These are phyloP conservation scores for Globisporangium radiosum DNA, from an alignment of 352 stramenopile genomes.

Conservation along the genomic window DNA sequence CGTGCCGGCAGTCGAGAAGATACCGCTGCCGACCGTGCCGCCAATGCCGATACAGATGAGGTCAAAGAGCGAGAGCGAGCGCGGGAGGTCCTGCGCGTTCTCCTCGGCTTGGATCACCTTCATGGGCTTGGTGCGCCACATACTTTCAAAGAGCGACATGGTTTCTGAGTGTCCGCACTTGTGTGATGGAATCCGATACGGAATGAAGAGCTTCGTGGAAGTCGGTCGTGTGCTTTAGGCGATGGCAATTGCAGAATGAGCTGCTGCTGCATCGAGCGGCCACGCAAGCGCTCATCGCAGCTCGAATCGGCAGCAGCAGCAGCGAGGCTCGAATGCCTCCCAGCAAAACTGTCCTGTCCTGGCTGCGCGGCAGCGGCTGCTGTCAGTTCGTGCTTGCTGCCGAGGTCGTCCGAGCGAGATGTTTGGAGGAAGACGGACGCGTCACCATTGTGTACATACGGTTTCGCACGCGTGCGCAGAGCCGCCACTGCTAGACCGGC, in stretches of 20 bases:
- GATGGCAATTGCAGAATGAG: conserved; percentile 2
- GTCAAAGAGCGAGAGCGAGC: conserved; percentile 72
- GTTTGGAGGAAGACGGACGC: neutral
- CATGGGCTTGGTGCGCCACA: conserved; percentile 50
- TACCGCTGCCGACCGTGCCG: conserved; percentile 77
- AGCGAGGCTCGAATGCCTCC: too few relatives aligned
- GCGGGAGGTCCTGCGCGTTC: conserved; percentile 34
- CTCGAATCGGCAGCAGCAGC: neutral
- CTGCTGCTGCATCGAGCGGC: neutral
- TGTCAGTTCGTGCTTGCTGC: neutral
- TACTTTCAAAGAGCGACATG: conserved; percentile 8
- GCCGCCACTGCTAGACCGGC: too few relatives aligned
- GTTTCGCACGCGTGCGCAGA: neutral
- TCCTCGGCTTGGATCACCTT: conserved; percentile 48
- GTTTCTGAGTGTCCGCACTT: neutral
- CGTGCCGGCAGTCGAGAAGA: conserved; percentile 63
- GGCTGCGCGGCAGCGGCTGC: neutral
- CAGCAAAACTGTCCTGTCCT: neutral
- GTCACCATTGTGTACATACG: neutral
- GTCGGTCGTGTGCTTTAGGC: neutral
- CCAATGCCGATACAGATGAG: conserved; percentile 84
- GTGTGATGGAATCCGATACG: neutral
- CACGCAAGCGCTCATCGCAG: neutral
- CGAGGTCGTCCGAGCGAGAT: neutral
- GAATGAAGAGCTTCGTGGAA: neutral